Evolutionary conservation across 2,329 filamentous ascomycete genomes (phyloP).

Genomic region (Dothiorella sarmentorum): DNA sequence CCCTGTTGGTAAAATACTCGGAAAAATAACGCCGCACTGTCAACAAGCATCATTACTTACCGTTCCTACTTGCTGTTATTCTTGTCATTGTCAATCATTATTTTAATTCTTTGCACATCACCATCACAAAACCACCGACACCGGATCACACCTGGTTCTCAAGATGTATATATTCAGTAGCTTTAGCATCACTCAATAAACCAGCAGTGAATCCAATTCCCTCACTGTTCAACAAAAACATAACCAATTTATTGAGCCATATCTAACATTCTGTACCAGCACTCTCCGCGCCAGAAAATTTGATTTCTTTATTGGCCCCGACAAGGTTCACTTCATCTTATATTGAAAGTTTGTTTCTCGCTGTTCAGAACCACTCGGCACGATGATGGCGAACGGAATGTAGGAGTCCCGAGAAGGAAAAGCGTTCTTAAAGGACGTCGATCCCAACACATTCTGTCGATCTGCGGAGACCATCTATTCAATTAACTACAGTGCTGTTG

Average conservation of each 20-base stretch:
- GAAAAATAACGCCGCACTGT: no score
- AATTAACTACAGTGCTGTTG: not conserved
- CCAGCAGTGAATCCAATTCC: no score
- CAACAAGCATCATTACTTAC: no score
- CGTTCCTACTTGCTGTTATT: no score
- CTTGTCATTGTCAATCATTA: no score
- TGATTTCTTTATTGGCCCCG: not conserved
- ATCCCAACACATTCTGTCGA: not conserved
- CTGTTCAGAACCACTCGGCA: not conserved
- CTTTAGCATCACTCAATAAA: no score
- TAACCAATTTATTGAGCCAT: not conserved
- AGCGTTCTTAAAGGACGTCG: not conserved
- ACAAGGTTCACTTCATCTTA: not conserved
- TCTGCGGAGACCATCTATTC: not conserved
- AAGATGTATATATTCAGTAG: no score
- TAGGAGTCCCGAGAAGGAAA: not conserved
- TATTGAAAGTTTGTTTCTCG: not conserved
- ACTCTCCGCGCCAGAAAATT: not conserved
- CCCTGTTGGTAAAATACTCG: no score
- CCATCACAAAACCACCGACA: no score
- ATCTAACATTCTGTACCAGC: not conserved
- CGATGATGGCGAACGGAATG: constrained; percentile 7
- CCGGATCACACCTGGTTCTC: no score
- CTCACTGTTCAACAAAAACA: no score
- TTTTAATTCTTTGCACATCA: no score